Conservation (phyloP, 495 filamentous ascomycete species). For the Neurospora sp. region DNA sequence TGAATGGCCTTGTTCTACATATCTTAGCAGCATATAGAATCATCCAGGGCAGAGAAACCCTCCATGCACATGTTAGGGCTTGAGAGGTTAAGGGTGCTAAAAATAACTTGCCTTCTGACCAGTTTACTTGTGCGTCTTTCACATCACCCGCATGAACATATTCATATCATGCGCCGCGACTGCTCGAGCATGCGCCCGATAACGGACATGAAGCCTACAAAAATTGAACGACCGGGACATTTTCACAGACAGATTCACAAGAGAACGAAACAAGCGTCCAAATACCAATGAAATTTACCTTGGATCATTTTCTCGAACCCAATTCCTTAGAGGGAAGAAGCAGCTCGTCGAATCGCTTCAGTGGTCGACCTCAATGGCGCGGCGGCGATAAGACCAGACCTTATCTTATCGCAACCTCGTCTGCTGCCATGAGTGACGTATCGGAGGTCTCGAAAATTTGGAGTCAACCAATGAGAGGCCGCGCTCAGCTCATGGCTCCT, state of each 20-base stretch:
- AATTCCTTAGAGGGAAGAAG: neutral
- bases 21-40: neutral
- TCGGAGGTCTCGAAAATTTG: slow-evolving; percentile 13
- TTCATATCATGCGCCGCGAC: neutral
- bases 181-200: neutral
- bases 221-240: neutral
- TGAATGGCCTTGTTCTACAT: neutral
- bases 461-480: neutral
- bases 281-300: too few species aligned
- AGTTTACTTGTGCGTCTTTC: neutral
- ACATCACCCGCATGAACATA: neutral
- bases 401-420: slow-evolving; percentile 19
- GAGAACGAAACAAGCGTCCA: neutral
- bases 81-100: neutral
- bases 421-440: slow-evolving; percentile 20
- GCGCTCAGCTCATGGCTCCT: neutral
- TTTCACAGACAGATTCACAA: neutral
- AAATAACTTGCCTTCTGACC: neutral
- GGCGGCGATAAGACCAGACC: neutral
- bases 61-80: neutral
- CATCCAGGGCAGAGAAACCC: neutral
- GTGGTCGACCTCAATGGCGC: neutral
- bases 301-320: neutral
- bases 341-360: neutral
- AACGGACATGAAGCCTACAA: neutral